Evolutionary conservation across 768 basidiomycete genomes (phyloP).

Genomic region (Antrodiella citrinella): DNA sequence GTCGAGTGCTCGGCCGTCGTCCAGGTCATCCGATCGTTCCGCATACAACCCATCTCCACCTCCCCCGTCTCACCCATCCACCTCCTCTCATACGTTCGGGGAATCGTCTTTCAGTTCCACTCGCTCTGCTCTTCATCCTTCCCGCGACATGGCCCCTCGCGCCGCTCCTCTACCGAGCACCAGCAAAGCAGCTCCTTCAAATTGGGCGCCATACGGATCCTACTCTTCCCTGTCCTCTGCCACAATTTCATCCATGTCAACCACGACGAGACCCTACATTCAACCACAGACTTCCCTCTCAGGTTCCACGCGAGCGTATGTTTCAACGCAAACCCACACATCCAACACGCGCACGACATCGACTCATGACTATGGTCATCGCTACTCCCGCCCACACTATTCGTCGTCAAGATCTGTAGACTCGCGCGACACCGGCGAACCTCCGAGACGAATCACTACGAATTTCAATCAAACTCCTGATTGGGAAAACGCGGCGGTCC

Average conservation of each 20-base stretch:
- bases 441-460: neutral
- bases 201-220: neutral
- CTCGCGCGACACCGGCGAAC: neutral
- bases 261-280: neutral
- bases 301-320: neutral
- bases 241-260: neutral
- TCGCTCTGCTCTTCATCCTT: neutral
- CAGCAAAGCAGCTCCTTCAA: neutral
- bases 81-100: too few relatives aligned
- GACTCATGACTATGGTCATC: neutral
- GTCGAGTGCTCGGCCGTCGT: neutral
- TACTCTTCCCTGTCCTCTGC: neutral
- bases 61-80: neutral
- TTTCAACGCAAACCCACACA: neutral
- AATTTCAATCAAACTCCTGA: neutral
- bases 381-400: neutral
- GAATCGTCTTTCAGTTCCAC: neutral
- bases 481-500: neutral
- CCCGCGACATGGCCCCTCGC: neutral
- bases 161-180: neutral
- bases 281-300: neutral
- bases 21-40: neutral
- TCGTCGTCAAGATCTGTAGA: too few relatives aligned
- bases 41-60: neutral
- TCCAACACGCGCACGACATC: neutral